Percentiles rank a stretch among this genome's conserved stretches.
phyloP scores from a whole-genome alignment of 108 stramenopile species.

The Skeletonema marinoi region DNA sequence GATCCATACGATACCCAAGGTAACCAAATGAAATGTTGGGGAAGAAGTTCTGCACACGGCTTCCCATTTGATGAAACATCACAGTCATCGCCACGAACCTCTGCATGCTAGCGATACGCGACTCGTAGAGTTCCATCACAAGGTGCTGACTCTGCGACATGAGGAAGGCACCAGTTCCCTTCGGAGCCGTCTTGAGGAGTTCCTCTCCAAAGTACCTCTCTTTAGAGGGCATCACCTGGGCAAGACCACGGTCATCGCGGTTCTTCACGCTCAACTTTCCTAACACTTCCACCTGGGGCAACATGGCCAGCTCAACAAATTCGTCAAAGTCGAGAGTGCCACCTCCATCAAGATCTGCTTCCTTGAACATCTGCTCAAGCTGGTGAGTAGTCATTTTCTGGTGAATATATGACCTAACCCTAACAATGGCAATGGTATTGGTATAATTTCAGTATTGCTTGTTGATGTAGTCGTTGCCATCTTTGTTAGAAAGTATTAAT shows the following conservation, averaged over 20 bases:
- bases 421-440: no score
- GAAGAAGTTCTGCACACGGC: constrained; percentile 68
- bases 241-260: constrained; percentile 61
- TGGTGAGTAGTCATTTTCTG: constrained; percentile 2
- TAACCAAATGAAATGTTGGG: constrained; percentile 60
- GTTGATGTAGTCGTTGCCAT: no score
- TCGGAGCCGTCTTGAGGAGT: constrained; percentile 26
- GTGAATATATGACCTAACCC: no score
- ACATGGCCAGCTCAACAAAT: constrained; percentile 36
- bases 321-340: constrained; percentile 54
- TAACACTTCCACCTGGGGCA: constrained; percentile 22
- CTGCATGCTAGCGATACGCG: constrained; percentile 74
- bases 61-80: constrained; percentile 86
- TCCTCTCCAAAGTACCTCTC: constrained; percentile 78
- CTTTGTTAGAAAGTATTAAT: no score
- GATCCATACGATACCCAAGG: constrained; percentile 63
- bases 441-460: no score
- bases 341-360: constrained; percentile 44
- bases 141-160: constrained; percentile 58
- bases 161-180: constrained; percentile 51
- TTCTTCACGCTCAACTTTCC: constrained; percentile 47
- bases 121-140: constrained; percentile 73
- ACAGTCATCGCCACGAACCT: constrained; percentile 82
- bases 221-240: constrained; percentile 52
- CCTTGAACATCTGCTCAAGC: constrained; percentile 39